These are phyloP conservation scores for Hippophae gyantsensis DNA, from an alignment of 306 rosid species.

Conservation along the genomic window DNA sequence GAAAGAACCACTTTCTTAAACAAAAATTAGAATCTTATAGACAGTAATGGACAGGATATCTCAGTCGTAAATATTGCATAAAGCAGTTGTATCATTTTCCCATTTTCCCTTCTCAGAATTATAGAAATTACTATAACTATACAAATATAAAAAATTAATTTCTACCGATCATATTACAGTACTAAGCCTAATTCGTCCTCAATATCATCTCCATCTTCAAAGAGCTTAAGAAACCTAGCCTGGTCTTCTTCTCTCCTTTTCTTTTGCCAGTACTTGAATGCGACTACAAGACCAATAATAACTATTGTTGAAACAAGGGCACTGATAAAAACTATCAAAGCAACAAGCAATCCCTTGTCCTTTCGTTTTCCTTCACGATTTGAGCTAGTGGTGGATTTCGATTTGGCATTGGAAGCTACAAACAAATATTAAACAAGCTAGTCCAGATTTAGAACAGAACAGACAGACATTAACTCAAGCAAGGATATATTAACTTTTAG, in stretches of 20 bases:
- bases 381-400: slow-evolving; percentile 16
- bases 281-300: slow-evolving; percentile 31
- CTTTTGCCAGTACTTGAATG: slow-evolving; percentile 68
- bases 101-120: too few relatives aligned
- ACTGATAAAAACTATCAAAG: slow-evolving; percentile 37
- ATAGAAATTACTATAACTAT: too few relatives aligned
- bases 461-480: not conserved
- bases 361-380: slow-evolving; percentile 29
- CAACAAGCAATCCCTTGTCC: slow-evolving; percentile 37
- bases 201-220: slow-evolving; percentile 67
- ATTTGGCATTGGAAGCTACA: slow-evolving; percentile 31
- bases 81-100: too few relatives aligned
- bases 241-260: slow-evolving; percentile 62
- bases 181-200: slow-evolving; percentile 59
- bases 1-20: too few relatives aligned
- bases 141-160: too few relatives aligned
- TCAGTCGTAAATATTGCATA: too few relatives aligned
- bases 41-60: too few relatives aligned
- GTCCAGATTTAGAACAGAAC: not conserved
- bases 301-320: slow-evolving; percentile 21
- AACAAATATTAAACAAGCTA: not conserved
- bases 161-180: slow-evolving; percentile 28
- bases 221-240: slow-evolving; percentile 63
- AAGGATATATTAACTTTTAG: not conserved
- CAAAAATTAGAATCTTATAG: too few relatives aligned